Percentiles rank a stretch among this genome's conserved stretches.
These are phyloP conservation scores for Nannizziopsis barbatae DNA, from an alignment of 2,329 filamentous ascomycete genomes.

Conservation along the genomic window DNA sequence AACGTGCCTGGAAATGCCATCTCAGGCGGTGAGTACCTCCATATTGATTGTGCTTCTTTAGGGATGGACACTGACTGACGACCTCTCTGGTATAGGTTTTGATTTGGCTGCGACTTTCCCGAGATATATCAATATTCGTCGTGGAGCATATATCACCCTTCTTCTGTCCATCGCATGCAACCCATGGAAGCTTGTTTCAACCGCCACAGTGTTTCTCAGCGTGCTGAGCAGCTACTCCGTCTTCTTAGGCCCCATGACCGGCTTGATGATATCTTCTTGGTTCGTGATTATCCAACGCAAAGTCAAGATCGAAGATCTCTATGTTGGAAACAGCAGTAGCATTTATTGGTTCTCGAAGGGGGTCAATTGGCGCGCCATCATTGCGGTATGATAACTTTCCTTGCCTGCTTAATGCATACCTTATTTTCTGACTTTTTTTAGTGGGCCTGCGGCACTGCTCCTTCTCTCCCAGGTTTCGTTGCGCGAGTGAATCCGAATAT, in stretches of 20 bases:
- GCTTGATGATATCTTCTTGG: conserved; percentile 26
- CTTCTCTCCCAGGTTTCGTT: conserved; percentile 28
- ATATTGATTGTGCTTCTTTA: not conserved
- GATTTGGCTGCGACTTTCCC: conserved; percentile 45
- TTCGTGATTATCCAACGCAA: conserved; percentile 28
- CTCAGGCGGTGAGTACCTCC: conserved; percentile 23
- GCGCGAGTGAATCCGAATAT: conserved; percentile 21
- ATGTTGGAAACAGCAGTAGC: conserved; percentile 25
- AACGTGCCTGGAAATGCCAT: conserved; percentile 36
- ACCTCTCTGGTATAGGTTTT: conserved; percentile 34
- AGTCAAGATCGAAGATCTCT: conserved; percentile 38
- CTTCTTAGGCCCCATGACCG: conserved; percentile 37
- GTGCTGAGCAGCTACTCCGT: conserved; percentile 38
- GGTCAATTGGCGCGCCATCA: conserved; percentile 37
- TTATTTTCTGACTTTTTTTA: conserved; percentile 1
- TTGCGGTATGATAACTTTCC: conserved; percentile 11
- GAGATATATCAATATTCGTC: conserved; percentile 45
- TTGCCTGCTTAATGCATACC: not conserved
- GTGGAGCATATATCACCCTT: conserved; percentile 39
- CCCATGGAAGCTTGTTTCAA: conserved; percentile 44
- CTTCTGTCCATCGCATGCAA: conserved; percentile 18
- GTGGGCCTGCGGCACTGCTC: conserved; percentile 14
- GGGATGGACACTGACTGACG: not conserved
- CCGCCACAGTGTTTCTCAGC: conserved; percentile 38
- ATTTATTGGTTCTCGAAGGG: conserved; percentile 37